These are phyloP conservation scores for Anisodus acutangulus DNA, from an alignment of 257 asterid genomes.

Conservation along the genomic window DNA sequence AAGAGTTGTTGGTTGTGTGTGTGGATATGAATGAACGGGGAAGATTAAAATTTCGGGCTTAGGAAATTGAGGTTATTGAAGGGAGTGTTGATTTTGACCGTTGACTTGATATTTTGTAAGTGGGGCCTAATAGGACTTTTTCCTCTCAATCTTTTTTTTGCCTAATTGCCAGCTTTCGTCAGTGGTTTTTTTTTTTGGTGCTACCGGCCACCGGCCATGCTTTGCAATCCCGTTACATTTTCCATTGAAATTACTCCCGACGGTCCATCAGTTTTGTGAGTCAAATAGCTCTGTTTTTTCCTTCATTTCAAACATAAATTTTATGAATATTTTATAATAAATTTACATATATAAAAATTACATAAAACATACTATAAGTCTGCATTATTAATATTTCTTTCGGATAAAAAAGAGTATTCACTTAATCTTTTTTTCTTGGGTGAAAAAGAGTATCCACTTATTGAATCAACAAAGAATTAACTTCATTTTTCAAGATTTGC, in stretches of 20 bases:
- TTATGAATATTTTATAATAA: too few relatives aligned
- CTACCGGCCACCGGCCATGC: neutral
- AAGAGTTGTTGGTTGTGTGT: neutral
- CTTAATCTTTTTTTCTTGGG: too few relatives aligned
- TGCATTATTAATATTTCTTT: too few relatives aligned
- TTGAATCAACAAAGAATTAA: too few relatives aligned
- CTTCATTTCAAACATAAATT: too few relatives aligned
- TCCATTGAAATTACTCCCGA: neutral
- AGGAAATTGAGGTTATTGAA: neutral
- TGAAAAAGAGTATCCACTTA: too few relatives aligned
- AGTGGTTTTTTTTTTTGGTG: neutral
- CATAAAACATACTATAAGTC: too few relatives aligned
- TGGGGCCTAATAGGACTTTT: neutral
- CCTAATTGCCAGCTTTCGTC: constrained; percentile 1
- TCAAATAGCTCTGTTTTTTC: too few relatives aligned
- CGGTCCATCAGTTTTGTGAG: too few relatives aligned
- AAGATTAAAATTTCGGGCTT: neutral
- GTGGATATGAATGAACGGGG: neutral
- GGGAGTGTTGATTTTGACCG: constrained; percentile 33
- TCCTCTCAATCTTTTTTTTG: neutral
- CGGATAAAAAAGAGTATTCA: too few relatives aligned
- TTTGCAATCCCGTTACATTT: constrained; percentile 3
- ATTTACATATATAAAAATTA: too few relatives aligned
- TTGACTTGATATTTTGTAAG: constrained; percentile 18
- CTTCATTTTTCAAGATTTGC: too few relatives aligned